Conservation (phyloP, 2,329 filamentous ascomycete species). For the Aspergillus quadrilineatus region DNA sequence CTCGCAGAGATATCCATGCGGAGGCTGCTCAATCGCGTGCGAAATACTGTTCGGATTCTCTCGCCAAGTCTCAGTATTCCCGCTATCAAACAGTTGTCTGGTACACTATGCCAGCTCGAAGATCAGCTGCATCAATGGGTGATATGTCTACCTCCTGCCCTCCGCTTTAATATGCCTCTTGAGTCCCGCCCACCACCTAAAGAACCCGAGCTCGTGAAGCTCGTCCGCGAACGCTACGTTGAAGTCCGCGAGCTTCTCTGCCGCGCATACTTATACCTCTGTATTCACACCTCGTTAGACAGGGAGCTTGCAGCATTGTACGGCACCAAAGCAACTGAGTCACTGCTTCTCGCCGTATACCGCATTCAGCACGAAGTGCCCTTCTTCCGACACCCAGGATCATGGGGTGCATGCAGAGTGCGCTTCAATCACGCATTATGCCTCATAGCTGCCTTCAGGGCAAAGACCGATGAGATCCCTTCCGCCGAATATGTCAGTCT, state of each 20-base stretch:
- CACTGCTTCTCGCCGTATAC: constrained; percentile 23
- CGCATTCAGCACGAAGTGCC: constrained; percentile 28
- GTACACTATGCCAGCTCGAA: constrained; percentile 22
- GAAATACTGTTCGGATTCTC: constrained; percentile 23
- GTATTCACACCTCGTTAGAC: constrained; percentile 22
- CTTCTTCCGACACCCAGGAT: constrained; percentile 28
- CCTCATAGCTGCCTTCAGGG: constrained; percentile 24
- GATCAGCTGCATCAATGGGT: constrained; percentile 28
- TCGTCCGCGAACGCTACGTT: constrained; percentile 26
- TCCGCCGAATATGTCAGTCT: constrained; percentile 23
- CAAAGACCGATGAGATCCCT: constrained; percentile 18
- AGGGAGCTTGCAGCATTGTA: constrained; percentile 18
- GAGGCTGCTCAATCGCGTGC: constrained; percentile 35
- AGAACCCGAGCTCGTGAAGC: constrained; percentile 26
- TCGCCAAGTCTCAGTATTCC: constrained; percentile 19
- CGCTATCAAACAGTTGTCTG: constrained; percentile 17
- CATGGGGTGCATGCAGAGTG: constrained; percentile 28
- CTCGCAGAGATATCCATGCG: constrained; percentile 28
- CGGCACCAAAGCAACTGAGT: constrained; percentile 25
- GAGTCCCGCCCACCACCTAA: constrained; percentile 16
- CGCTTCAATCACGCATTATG: constrained; percentile 29
- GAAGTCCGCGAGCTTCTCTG: constrained; percentile 28
- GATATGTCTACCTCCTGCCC: constrained; percentile 24
- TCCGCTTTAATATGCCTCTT: constrained; percentile 26
- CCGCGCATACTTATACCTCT: constrained; percentile 26